A percentile compares a stretch with the other conserved stretches of the same genome.
Evolutionary conservation across 495 filamentous ascomycete genomes (phyloP).

Genomic region (Alectoria sarmentosa): DNA sequence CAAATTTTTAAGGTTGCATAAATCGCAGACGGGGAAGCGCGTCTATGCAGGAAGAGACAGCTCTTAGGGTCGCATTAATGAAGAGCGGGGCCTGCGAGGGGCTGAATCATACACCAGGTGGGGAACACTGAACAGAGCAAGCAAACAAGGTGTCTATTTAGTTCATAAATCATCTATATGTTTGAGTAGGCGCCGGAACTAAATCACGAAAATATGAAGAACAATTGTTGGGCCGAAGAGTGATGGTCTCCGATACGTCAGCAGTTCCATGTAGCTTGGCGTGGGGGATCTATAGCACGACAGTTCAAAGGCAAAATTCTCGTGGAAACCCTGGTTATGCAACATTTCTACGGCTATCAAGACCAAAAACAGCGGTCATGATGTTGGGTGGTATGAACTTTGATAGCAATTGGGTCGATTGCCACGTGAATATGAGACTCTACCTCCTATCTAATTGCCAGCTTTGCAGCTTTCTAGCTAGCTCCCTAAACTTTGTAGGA

Average conservation of each 20-base stretch:
- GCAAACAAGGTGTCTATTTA: background rate
- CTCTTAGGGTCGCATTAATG: background rate
- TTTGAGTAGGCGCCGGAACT: background rate
- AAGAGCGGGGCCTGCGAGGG: background rate
- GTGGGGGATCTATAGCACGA: no score
- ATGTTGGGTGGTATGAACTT: background rate
- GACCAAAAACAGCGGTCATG: background rate
- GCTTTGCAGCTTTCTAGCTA: constrained; percentile 11
- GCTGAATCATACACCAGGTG: background rate
- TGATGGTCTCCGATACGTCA: background rate
- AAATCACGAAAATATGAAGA: background rate
- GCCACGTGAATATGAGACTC: constrained; percentile 3
- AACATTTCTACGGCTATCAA: background rate
- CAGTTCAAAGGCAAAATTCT: background rate
- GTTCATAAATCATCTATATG: background rate
- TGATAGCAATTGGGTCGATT: constrained; percentile 8
- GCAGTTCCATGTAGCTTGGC: background rate
- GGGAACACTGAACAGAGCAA: background rate
- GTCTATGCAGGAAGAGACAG: background rate
- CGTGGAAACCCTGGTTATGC: background rate
- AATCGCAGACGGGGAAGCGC: constrained; percentile 2
- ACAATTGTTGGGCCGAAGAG: background rate
- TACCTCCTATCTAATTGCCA: constrained; percentile 11
- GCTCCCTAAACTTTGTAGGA: background rate
- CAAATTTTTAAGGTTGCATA: constrained; percentile 14